Percentiles rank a stretch among this genome's conserved stretches.
phyloP scores from a whole-genome alignment of 768 basidiomycete genomes.

The Brasilioporus rufonigricans region DNA sequence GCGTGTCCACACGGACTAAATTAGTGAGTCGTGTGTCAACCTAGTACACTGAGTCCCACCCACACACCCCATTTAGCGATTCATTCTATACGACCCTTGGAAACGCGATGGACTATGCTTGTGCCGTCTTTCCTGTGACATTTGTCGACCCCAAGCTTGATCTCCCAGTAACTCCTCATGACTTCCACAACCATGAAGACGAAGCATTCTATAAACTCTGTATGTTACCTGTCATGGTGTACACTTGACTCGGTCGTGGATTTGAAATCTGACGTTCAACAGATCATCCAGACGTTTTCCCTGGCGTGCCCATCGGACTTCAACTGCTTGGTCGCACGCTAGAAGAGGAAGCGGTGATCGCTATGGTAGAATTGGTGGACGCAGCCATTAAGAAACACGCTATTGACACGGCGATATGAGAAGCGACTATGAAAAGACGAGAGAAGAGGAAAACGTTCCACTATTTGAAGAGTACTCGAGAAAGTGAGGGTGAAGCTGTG shows the following conservation, averaged over 20 bases:
- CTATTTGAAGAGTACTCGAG: no score
- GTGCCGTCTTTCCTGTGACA: constrained; percentile 47
- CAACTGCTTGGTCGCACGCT: constrained; percentile 47
- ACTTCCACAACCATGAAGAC: constrained; percentile 44
- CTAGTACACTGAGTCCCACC: constrained; percentile 15
- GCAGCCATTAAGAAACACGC: constrained; percentile 33
- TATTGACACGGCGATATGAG: not conserved
- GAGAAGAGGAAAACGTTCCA: no score
- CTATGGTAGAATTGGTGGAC: constrained; percentile 45
- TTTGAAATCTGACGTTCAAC: not conserved
- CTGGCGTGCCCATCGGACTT: constrained; percentile 45
- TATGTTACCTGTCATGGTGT: constrained; percentile 24
- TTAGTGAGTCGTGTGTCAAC: constrained; percentile 28
- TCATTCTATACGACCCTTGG: constrained; percentile 44
- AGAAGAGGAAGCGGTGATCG: constrained; percentile 54
- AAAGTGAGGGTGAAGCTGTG: no score
- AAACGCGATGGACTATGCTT: constrained; percentile 48
- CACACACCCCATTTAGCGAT: constrained; percentile 23
- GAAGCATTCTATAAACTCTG: constrained; percentile 44
- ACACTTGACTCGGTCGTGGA: not conserved
- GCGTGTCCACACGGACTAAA: constrained; percentile 46
- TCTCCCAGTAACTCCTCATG: constrained; percentile 31
- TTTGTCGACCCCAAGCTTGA: constrained; percentile 44
- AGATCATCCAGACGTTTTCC: constrained; percentile 47
- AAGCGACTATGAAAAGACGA: not conserved